Percentiles rank a stretch among this genome's conserved stretches.
Conservation (phyloP, 2,329 filamentous ascomycete genomes). For the Fusarium subtropicale region DNA sequence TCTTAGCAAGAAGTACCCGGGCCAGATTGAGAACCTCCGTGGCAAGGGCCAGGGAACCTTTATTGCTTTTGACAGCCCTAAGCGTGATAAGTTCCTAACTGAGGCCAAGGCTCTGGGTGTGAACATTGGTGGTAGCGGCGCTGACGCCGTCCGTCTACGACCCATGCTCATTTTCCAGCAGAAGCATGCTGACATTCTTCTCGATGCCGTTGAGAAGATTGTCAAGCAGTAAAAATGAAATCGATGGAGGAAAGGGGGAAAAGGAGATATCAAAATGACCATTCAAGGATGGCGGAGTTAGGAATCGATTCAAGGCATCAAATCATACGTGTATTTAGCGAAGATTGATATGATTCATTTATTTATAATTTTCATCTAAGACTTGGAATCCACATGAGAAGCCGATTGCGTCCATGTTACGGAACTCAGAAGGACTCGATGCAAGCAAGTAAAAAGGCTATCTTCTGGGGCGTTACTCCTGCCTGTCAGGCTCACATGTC, state of each 20-base stretch:
- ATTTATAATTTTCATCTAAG: neutral
- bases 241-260: neutral
- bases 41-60: conserved; percentile 92
- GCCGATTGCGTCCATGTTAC: neutral
- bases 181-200: conserved; percentile 86
- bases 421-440: neutral
- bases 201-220: conserved; percentile 82
- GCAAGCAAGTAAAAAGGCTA: too few species aligned
- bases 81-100: conserved; percentile 81
- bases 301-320: conserved; percentile 13
- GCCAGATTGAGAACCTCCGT: conserved; percentile 83
- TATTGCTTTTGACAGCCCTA: conserved; percentile 88
- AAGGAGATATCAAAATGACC: conserved; percentile 5
- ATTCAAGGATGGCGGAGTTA: conserved; percentile 25
- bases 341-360: conserved; percentile 3
- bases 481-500: too few species aligned
- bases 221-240: conserved; percentile 57
- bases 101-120: conserved; percentile 83
- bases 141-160: conserved; percentile 78
- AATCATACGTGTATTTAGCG: conserved; percentile 14
- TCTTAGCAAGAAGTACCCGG: conserved; percentile 77
- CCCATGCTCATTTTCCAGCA: conserved; percentile 95
- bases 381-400: neutral
- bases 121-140: conserved; percentile 88
- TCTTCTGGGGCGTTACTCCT: too few species aligned